These are phyloP conservation scores for Plasmodium gonderi DNA, from an alignment of 169 alveolate species.

Conservation along the genomic window DNA sequence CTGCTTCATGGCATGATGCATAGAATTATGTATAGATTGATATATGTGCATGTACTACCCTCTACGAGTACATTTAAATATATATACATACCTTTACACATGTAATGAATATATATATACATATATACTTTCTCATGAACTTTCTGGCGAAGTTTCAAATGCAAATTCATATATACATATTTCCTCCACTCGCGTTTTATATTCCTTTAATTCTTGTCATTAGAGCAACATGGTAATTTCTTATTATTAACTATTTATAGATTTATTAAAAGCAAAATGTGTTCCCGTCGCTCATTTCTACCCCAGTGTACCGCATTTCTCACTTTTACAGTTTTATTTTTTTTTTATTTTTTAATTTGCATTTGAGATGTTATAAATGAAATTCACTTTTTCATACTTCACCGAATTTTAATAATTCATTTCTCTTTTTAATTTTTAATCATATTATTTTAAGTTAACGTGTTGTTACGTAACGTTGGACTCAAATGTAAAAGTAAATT, in stretches of 20 bases:
- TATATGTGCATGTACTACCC: neutral
- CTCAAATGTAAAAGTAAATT: neutral
- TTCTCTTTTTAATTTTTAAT: neutral
- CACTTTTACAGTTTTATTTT: neutral
- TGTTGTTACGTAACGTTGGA: neutral
- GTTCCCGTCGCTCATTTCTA: neutral
- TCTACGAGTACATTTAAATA: neutral
- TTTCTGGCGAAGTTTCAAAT: neutral
- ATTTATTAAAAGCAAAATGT: conserved; percentile 1
- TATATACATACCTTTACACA: neutral
- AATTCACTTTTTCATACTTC: neutral
- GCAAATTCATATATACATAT: neutral
- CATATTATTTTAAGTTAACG: neutral
- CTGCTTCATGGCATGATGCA: neutral
- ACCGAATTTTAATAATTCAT: neutral
- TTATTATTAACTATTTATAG: neutral
- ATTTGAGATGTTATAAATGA: neutral
- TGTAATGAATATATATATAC: neutral
- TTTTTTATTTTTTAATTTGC: neutral
- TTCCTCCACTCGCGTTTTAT: neutral
- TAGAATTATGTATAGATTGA: neutral
- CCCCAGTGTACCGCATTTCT: too few species aligned
- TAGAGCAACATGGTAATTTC: neutral
- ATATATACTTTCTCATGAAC: neutral
- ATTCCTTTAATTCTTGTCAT: too few species aligned